Evolutionary conservation across 345 rosid species (phyloP).

Genomic region (Nasturtium officinale): DNA sequence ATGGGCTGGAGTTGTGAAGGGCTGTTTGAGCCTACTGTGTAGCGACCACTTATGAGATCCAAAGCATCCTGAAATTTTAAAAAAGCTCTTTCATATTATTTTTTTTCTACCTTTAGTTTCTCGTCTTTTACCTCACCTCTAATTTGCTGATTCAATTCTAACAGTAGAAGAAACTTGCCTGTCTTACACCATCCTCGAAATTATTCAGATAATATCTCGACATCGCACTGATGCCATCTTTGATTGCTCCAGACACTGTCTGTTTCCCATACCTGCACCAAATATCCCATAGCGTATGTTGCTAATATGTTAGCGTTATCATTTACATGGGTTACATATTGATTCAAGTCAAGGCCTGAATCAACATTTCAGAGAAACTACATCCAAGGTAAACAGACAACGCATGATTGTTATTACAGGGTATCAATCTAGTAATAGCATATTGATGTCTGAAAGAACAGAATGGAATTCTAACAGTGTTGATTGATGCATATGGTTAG

Average conservation of each 20-base stretch:
- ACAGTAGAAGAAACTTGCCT: constrained; percentile 56
- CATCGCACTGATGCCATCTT: constrained; percentile 88
- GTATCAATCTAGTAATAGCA: neutral
- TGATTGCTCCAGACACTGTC: constrained; percentile 76
- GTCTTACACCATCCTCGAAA: constrained; percentile 95
- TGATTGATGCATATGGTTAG: neutral
- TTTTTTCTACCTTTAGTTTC: neutral
- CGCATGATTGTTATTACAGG: neutral
- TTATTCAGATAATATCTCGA: constrained; percentile 93
- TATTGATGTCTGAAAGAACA: constrained; percentile 11
- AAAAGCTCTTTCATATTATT: constrained; percentile 4
- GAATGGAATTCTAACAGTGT: neutral
- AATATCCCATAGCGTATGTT: neutral
- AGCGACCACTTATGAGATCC: constrained; percentile 92
- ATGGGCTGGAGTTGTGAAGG: constrained; percentile 78
- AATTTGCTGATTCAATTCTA: neutral
- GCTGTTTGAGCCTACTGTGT: constrained; percentile 59
- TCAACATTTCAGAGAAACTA: neutral
- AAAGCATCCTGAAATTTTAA: constrained; percentile 70
- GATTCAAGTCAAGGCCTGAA: neutral
- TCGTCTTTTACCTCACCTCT: neutral
- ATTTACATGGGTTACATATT: constrained; percentile 1
- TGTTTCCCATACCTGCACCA: constrained; percentile 80
- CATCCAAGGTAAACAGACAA: neutral
- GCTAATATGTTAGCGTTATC: neutral